Conservation (phyloP, 331 rosid genomes). For the Saraca asoca region DNA sequence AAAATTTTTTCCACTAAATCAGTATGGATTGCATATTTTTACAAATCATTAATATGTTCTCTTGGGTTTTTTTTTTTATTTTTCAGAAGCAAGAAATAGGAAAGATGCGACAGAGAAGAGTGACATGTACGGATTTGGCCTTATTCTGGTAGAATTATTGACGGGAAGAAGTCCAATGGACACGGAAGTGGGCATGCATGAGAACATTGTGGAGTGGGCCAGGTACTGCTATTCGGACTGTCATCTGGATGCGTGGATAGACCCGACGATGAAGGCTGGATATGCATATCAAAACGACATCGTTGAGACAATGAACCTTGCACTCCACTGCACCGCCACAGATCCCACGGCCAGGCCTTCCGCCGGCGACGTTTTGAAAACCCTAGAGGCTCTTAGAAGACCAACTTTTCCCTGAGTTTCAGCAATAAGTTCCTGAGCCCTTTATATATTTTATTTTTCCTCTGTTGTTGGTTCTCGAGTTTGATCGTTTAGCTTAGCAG, state of each 20-base stretch:
- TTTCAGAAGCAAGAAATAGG: slow-evolving; percentile 49
- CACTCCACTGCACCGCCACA: slow-evolving; percentile 70
- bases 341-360: slow-evolving; percentile 84
- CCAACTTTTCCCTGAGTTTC: slow-evolving; percentile 47
- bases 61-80: too few species aligned
- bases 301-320: slow-evolving; percentile 74
- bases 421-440: slow-evolving; percentile 27
- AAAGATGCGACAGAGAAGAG: slow-evolving; percentile 59
- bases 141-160: slow-evolving; percentile 64
- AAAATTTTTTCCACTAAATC: too few species aligned
- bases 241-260: slow-evolving; percentile 74
- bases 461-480: neutral
- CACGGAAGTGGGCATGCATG: slow-evolving; percentile 49
- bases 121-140: slow-evolving; percentile 73
- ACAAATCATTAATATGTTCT: too few species aligned
- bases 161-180: slow-evolving; percentile 75
- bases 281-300: slow-evolving; percentile 55
- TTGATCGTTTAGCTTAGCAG: slow-evolving; percentile 13
- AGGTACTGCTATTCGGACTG: slow-evolving; percentile 74
- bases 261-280: slow-evolving; percentile 47
- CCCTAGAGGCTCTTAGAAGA: slow-evolving; percentile 45
- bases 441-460: slow-evolving; percentile 7
- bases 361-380: slow-evolving; percentile 54
- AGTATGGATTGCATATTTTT: too few species aligned
- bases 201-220: slow-evolving; percentile 82